Percentiles rank a stretch among this genome's conserved stretches.
These are phyloP conservation scores for Phytophthora gonapodyides DNA, from an alignment of 352 stramenopile genomes.

Conservation along the genomic window DNA sequence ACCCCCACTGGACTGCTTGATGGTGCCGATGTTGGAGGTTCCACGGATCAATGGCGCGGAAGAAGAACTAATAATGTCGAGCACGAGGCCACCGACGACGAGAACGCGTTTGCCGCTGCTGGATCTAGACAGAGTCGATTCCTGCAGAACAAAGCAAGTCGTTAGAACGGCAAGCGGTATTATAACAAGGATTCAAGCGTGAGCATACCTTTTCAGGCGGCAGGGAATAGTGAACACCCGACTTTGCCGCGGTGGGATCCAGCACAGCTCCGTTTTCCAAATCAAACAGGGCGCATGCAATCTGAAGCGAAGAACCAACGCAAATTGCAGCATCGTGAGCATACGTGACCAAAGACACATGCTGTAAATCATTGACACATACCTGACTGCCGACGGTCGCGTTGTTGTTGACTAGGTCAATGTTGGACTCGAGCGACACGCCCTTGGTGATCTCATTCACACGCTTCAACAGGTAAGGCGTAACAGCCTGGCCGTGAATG, in stretches of 20 bases:
- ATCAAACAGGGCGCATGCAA: conserved; percentile 67
- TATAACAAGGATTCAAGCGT: not conserved
- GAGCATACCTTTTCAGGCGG: conserved; percentile 49
- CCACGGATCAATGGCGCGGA: conserved; percentile 65
- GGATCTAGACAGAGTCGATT: not conserved
- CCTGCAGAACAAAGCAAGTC: conserved; percentile 15
- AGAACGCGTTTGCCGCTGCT: conserved; percentile 51
- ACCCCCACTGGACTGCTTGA: conserved; percentile 84
- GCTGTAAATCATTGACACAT: not conserved
- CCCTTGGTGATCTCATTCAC: conserved; percentile 96
- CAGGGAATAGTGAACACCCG: conserved; percentile 44
- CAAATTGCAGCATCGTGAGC: not conserved
- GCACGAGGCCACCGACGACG: conserved; percentile 86
- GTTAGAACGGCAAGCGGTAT: not conserved
- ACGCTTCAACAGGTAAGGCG: conserved; percentile 87
- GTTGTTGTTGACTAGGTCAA: conserved; percentile 97
- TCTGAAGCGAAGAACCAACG: conserved; percentile 37
- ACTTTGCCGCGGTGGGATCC: conserved; percentile 12
- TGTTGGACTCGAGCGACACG: conserved; percentile 94
- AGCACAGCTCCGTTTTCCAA: conserved; percentile 42
- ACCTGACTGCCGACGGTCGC: conserved; percentile 95
- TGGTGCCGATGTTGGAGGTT: conserved; percentile 90
- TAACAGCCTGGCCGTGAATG: conserved; percentile 95
- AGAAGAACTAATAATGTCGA: conserved; percentile 87
- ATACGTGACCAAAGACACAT: too few relatives aligned